These are phyloP conservation scores for Trametes meyenii DNA, from an alignment of 768 basidiomycete species.

Conservation along the genomic window DNA sequence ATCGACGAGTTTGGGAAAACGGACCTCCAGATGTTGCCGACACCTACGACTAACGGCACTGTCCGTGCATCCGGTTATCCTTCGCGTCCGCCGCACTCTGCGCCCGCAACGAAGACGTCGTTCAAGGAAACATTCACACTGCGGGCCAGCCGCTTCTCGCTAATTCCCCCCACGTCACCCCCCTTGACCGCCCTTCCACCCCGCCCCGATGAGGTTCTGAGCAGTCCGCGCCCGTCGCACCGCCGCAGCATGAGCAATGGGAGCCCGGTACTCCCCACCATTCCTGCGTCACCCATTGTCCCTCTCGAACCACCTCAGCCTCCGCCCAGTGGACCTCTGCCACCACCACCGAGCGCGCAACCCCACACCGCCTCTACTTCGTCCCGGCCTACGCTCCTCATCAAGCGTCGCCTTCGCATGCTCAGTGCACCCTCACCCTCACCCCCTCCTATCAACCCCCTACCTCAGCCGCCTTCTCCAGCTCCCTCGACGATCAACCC, in stretches of 20 bases:
- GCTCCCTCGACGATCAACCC: slow-evolving; percentile 35
- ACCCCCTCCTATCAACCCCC: slow-evolving; percentile 32
- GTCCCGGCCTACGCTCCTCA: slow-evolving; percentile 19
- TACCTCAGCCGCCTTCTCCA: slow-evolving; percentile 30
- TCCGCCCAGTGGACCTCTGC: slow-evolving; percentile 49
- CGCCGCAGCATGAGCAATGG: slow-evolving; percentile 33
- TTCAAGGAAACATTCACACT: slow-evolving; percentile 62
- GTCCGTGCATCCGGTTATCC: slow-evolving; percentile 20
- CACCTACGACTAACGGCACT: slow-evolving; percentile 29
- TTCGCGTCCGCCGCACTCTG: slow-evolving; percentile 34
- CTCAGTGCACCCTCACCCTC: slow-evolving; percentile 59
- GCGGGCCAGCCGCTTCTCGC: slow-evolving; percentile 47
- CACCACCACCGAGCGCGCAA: slow-evolving; percentile 30
- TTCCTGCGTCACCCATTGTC: slow-evolving; percentile 47
- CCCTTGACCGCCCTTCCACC: slow-evolving; percentile 64
- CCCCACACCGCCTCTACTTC: slow-evolving; percentile 22
- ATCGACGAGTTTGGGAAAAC: slow-evolving; percentile 22
- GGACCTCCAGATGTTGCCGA: slow-evolving; percentile 24
- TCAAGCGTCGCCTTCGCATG: slow-evolving; percentile 69
- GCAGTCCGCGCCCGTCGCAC: slow-evolving; percentile 14
- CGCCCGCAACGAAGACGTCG: slow-evolving; percentile 33
- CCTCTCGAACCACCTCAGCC: slow-evolving; percentile 44
- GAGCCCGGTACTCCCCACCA: slow-evolving; percentile 39
- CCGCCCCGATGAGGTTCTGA: slow-evolving; percentile 58
- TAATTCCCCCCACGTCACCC: slow-evolving; percentile 58